Percentiles rank a stretch among this genome's conserved stretches.
Conservation (phyloP, 139 green algal species). For the Asterochloris erici region DNA sequence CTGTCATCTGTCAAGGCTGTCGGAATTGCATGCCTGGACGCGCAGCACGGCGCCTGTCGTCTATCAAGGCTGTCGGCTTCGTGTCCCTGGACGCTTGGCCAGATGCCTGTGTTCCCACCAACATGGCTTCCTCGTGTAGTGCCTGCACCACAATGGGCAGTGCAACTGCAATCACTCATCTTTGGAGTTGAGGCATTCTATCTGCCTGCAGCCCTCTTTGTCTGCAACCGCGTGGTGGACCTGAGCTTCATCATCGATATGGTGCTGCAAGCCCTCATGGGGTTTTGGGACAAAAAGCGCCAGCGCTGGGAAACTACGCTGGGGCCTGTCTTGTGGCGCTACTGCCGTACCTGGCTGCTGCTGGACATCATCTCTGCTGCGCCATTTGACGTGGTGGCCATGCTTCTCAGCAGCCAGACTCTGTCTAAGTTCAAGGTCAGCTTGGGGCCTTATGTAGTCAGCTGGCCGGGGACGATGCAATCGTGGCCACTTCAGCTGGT, state of each 20-base stretch:
- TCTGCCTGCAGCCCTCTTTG: constrained; percentile 1
- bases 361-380: not conserved
- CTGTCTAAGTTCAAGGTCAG: too few relatives aligned
- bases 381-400: constrained; percentile 5
- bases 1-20: not conserved
- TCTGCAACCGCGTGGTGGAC: constrained; percentile 15
- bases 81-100: not conserved
- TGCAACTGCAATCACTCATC: not conserved
- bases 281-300: constrained; percentile 5
- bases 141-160: not conserved
- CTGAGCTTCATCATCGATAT: constrained; percentile 16
- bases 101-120: not conserved
- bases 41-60: not conserved
- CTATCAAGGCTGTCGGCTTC: not conserved
- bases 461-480: too few relatives aligned
- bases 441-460: not conserved
- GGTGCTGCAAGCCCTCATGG: constrained; percentile 12
- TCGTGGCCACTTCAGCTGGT: too few relatives aligned
- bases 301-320: constrained; percentile 3
- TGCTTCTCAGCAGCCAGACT: not conserved
- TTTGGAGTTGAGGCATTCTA: too few relatives aligned
- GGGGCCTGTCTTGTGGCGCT: not conserved
- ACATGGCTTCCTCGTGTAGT: not conserved
- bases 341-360: constrained; percentile 4
- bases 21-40: not conserved